Base-by-base conservation (phyloP, 495 filamentous ascomycete species). In the Xylaria acuta region DNA sequence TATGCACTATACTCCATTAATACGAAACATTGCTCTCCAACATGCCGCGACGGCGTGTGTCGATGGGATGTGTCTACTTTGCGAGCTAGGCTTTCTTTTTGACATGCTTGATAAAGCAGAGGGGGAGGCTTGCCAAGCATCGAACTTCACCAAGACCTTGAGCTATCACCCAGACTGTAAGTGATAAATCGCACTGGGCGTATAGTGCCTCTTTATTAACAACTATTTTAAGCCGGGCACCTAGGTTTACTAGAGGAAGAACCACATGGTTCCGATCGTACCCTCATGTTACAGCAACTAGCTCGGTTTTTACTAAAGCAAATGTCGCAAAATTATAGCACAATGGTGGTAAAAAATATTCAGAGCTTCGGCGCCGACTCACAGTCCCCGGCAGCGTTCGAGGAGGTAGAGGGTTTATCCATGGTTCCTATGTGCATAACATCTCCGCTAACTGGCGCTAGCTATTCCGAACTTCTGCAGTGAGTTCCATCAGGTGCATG, bases 21-120 rank as follows among this genome's bases (percentile, higher is more conserved):
- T 97, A 64, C 90, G 96, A 51, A 99, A 99, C 76, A 81, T 96
- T 60, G 93, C 97, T 3, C 86, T 99, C n/a, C 89, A 92, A 62
- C 96, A 99, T 80, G 90, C 94, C 12, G 93, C 96, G 7, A 92
- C 91, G 18, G 87, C 89, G 54, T 99, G 96, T 80, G 84, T 92
- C 16, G 87, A 87, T 45, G 94, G 97, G 51, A 83, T 87, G 51
- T 99, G 96, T 82, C 83, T 99, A 45, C 82, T 98, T 3, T 99
- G 96, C 82, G 97, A 99, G 80, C 82, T 98, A 78, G 96, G 95
- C 22, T 99, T 95, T 79, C 84, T 99, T 25, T 95, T 98, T 75
- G 96, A 99, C 77, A 99, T 99, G 96, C 85, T 99, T 41, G 93
- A 98, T 74, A 98, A 97, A 77, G 95, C 95, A 8, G 90, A 91